Base-by-base conservation (phyloP, 225 moss, liverwort and hornwort species). In the Rhytidiadelphus loreus region DNA sequence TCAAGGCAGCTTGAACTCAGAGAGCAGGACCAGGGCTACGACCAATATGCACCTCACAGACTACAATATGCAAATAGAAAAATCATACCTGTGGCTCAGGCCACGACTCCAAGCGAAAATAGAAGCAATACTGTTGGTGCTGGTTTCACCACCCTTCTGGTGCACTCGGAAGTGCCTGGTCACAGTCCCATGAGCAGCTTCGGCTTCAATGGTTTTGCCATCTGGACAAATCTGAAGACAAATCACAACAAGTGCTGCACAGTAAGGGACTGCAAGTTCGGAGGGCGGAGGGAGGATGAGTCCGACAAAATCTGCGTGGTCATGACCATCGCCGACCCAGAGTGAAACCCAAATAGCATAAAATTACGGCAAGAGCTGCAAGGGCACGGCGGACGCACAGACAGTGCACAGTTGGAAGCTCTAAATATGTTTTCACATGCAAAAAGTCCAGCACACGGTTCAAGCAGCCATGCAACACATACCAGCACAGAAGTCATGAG, bases 81-180 rank as follows among this genome's bases (percentile, higher is more conserved):
- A 30, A 50, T 23, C 25, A 76, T 84, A 93, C 95, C 96, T 90
- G 90, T 98, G 98, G 81, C 89, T 75, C 60, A 98, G 93, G 43
- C 98, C 98, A n/a, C 97, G 92, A 81, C 95, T 96, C 98, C 98
- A 98, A 75, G 98, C 98, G 82, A 96, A 98, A 88, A 98, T 98
- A 52, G 98, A 98, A 39, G 98, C 98, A 77, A 98, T 97, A 87
- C 98, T 98, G 88, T 98, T 96, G 32, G 98, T 98, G 88, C 98
- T 98, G 30, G 98, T 98, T 93, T 98, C 97, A 90, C 97, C 98
- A 85, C 96, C 97, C 92, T 97, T 98, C 85, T 98, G 74, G 83
- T 98, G 94, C 83, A 98, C 98, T 80, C 97, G 91, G 89, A 89
- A 98, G 78, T 98, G 98, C 74, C 98, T 92, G 23, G 98, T 98